Evolutionary conservation across 352 stramenopile genomes (phyloP).

Genomic region (Phytopythium vexans): DNA sequence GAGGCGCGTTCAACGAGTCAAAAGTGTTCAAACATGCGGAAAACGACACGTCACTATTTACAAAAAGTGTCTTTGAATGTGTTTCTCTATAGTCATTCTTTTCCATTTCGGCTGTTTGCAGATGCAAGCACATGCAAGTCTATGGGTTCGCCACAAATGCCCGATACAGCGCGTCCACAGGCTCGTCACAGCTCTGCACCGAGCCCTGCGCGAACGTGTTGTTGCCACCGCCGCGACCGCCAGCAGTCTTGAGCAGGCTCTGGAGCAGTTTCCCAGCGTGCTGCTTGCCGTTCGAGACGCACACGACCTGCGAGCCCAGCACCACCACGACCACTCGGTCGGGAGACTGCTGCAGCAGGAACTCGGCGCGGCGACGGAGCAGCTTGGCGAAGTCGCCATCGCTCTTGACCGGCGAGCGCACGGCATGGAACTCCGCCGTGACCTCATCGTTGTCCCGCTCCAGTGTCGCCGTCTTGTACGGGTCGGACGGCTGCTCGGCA

Average conservation of each 20-base stretch:
- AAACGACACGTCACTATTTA: too few species aligned
- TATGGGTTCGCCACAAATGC: too few species aligned
- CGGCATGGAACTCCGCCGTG: background rate
- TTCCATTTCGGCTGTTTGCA: too few species aligned
- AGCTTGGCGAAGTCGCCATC: constrained; percentile 45
- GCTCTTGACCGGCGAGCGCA: constrained; percentile 4
- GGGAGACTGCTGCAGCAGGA: constrained; percentile 28
- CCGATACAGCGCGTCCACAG: background rate
- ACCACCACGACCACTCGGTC: constrained; percentile 42
- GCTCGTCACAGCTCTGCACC: constrained; percentile 6
- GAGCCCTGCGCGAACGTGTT: constrained; percentile 62
- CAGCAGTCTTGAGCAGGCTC: constrained; percentile 42
- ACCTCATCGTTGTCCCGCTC: too few species aligned
- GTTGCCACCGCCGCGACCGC: constrained; percentile 57
- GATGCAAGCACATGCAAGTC: too few species aligned
- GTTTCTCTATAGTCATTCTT: too few species aligned
- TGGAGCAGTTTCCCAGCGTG: constrained; percentile 65
- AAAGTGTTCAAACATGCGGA: too few species aligned
- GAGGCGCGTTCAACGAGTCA: too few species aligned
- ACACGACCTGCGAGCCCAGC: constrained; percentile 51
- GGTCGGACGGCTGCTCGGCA: constrained; percentile 5
- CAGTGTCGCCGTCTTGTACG: too few species aligned
- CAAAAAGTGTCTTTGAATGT: too few species aligned
- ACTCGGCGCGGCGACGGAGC: constrained; percentile 60
- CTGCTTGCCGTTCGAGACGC: constrained; percentile 21